Evolutionary conservation across 202 grass and related monocot genomes (phyloP).

Genomic region (Bolboschoenoplectus hybrid): DNA sequence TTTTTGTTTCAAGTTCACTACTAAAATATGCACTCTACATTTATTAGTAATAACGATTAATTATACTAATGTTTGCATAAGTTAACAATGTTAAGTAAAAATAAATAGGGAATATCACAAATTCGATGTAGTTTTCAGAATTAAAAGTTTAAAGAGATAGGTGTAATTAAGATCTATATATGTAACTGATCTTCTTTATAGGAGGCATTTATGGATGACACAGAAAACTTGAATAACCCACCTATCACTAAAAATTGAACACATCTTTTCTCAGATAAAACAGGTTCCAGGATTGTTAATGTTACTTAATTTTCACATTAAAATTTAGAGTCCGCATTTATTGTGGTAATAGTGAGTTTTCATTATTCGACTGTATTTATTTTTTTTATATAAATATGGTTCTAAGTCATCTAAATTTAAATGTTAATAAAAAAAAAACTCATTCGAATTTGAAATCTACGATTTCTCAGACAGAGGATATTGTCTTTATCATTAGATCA

Average conservation of each 20-base stretch:
- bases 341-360: constrained; percentile 1
- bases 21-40: not conserved
- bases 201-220: not conserved
- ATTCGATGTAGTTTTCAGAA: not conserved
- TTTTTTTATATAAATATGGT: too few species aligned
- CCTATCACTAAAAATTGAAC: not conserved
- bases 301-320: not conserved
- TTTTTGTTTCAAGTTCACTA: not conserved
- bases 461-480: too few species aligned
- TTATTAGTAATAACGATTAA: too few species aligned
- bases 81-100: too few species aligned
- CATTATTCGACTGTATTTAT: not conserved
- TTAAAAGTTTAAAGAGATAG: not conserved
- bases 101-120: not conserved
- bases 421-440: too few species aligned
- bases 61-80: too few species aligned
- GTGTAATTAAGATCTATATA: not conserved
- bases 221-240: not conserved
- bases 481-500: too few species aligned
- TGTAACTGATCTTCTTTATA: not conserved
- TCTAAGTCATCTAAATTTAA: too few species aligned
- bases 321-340: constrained; percentile 10
- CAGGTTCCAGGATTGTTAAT: not conserved
- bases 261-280: not conserved
- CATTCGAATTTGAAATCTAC: too few species aligned